Percentiles rank a stretch among this genome's conserved stretches.
Conservation (phyloP, 306 rosid genomes). For the Cicer pinnatifidum region DNA sequence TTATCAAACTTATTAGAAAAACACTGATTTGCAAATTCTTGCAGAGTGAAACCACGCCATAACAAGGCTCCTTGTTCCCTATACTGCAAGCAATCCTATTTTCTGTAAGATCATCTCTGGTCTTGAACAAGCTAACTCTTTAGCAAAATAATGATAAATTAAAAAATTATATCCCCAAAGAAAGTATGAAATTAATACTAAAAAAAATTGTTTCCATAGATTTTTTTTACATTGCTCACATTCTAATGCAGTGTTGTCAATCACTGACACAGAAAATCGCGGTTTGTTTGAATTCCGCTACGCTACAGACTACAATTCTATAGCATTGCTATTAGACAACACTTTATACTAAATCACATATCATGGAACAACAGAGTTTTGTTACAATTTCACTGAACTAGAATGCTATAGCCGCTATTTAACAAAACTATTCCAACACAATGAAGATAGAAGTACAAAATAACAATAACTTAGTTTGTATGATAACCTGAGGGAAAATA, state of each 20-base stretch:
- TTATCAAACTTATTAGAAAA: slow-evolving; percentile 75
- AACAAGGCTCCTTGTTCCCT: slow-evolving; percentile 82
- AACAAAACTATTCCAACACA: not conserved
- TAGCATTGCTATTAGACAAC: not conserved
- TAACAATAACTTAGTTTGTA: not conserved
- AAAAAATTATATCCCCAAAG: slow-evolving; percentile 16
- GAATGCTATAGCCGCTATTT: not conserved
- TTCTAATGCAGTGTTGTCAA: not conserved
- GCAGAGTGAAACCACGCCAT: slow-evolving; percentile 92
- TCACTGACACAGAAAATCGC: not conserved
- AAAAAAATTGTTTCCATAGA: not conserved
- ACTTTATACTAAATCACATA: not conserved
- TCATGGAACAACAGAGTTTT: not conserved
- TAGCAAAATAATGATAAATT: not conserved
- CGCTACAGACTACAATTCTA: not conserved
- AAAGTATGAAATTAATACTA: slow-evolving; percentile 13
- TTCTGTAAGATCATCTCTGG: slow-evolving; percentile 26
- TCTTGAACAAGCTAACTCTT: slow-evolving; percentile 24
- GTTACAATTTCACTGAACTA: not conserved
- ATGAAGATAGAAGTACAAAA: slow-evolving; percentile 29
- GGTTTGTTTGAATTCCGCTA: not conserved
- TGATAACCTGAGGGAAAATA: slow-evolving; percentile 85
- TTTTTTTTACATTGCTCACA: not conserved
- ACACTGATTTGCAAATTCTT: slow-evolving; percentile 89
- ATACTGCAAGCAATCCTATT: slow-evolving; percentile 61